phyloP scores from a whole-genome alignment of 2,329 filamentous ascomycete genomes.

The Penicillium sp. region DNA sequence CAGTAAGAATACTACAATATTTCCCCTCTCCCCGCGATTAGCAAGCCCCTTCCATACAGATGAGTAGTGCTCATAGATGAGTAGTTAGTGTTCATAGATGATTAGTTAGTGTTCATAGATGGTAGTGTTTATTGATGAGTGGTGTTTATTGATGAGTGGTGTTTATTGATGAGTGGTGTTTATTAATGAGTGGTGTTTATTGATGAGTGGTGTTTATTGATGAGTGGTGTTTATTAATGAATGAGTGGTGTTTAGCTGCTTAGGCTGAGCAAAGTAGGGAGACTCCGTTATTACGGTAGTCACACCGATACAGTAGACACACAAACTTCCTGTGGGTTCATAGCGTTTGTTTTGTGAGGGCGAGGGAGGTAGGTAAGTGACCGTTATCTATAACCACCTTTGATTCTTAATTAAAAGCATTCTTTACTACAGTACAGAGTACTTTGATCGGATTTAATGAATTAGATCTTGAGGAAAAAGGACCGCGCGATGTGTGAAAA shows the following conservation, averaged over 20 bases:
- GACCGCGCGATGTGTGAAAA: background rate
- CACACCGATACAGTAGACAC: background rate
- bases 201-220: background rate
- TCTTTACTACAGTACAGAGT: no score
- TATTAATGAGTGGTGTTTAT: no score
- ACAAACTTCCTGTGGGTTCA: constrained; percentile 4
- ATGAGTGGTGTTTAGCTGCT: background rate
- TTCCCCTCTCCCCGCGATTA: background rate
- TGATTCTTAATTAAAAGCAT: background rate
- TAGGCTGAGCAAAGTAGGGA: background rate
- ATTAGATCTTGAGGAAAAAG: background rate
- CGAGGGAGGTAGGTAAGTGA: background rate
- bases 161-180: no score
- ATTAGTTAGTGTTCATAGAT: no score
- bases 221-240: background rate
- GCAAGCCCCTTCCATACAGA: constrained; percentile 4
- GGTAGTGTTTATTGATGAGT: no score
- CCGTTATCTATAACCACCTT: background rate
- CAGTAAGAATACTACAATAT: constrained; percentile 7
- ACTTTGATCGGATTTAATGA: background rate
- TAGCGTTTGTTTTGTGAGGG: background rate
- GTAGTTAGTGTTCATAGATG: no score
- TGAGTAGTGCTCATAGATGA: background rate
- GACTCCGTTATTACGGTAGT: background rate
- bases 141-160: no score